phyloP scores from a whole-genome alignment of 129 eudicot genomes.

The Saussurea involucrata region DNA sequence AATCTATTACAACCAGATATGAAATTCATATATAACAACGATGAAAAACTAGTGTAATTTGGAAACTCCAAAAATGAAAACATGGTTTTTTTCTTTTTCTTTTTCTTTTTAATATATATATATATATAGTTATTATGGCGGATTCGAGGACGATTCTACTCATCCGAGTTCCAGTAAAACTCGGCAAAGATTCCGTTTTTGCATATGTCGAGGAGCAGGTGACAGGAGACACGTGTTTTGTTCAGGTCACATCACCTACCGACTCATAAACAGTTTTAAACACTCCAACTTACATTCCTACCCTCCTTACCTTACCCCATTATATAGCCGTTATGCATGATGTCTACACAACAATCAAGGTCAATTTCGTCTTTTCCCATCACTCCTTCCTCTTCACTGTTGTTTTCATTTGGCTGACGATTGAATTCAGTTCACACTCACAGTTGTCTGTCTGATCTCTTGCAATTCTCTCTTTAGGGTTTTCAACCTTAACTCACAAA shows the following conservation, averaged over 20 bases:
- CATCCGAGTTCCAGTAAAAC: no score
- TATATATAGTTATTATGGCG: no score
- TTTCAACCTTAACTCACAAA: slow-evolving; percentile 1
- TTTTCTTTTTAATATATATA: no score
- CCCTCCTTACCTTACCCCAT: slow-evolving; percentile 22
- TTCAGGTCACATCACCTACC: slow-evolving; percentile 2
- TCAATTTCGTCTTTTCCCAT: slow-evolving; percentile 20
- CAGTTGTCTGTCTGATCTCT: not conserved
- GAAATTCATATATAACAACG: no score
- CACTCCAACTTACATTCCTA: slow-evolving; percentile 7
- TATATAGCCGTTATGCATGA: slow-evolving; percentile 33
- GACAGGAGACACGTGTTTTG: slow-evolving; percentile 20
- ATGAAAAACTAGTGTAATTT: no score
- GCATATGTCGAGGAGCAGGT: not conserved
- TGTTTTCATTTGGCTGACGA: slow-evolving; percentile 9
- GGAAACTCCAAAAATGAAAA: no score
- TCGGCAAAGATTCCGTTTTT: not conserved
- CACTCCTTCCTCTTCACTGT: slow-evolving; percentile 20
- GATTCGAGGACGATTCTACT: no score
- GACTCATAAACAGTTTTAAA: slow-evolving; percentile 17
- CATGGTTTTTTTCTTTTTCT: no score
- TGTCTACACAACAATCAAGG: slow-evolving; percentile 11
- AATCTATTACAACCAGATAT: no score
- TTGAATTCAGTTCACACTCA: not conserved
- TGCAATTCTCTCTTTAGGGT: slow-evolving; percentile 30